A percentile compares a stretch with the other conserved stretches of the same genome.
These are phyloP conservation scores for Suillus placidus DNA, from an alignment of 768 basidiomycete genomes.

Conservation along the genomic window DNA sequence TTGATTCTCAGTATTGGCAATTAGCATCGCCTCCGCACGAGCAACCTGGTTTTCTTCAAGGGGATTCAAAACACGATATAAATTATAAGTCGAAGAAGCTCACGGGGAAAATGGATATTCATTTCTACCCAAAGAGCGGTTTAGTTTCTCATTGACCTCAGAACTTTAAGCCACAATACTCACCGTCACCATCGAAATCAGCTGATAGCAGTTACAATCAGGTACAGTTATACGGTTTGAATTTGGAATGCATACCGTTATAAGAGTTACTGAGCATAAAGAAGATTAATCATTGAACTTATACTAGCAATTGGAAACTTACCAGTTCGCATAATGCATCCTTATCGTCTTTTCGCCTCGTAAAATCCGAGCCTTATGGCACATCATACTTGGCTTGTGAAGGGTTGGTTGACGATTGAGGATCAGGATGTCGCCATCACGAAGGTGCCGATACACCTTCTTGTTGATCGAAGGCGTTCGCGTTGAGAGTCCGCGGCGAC, in stretches of 20 bases:
- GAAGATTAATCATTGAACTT: slow-evolving; percentile 19
- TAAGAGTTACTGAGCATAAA: slow-evolving; percentile 80
- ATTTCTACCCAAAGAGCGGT: slow-evolving; percentile 63
- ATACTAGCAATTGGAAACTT: slow-evolving; percentile 29
- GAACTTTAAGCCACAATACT: slow-evolving; percentile 23
- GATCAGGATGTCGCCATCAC: slow-evolving; percentile 93
- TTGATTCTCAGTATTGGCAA: slow-evolving; percentile 98
- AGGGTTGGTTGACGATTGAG: slow-evolving; percentile 97
- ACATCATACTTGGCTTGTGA: slow-evolving; percentile 99
- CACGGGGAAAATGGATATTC: slow-evolving; percentile 99
- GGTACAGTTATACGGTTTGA: slow-evolving; percentile 13
- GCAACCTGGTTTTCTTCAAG: slow-evolving; percentile 88
- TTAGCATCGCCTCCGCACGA: slow-evolving; percentile 89
- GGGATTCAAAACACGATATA: slow-evolving; percentile 5
- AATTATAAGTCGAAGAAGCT: slow-evolving; percentile 33
- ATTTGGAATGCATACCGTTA: slow-evolving; percentile 62
- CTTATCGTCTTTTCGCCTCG: slow-evolving; percentile 98
- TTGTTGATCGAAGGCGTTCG: slow-evolving; percentile 85
- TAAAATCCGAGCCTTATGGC: slow-evolving; percentile 88
- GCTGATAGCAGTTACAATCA: slow-evolving; percentile 43
- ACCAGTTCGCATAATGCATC: slow-evolving; percentile 99
- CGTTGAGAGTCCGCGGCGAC: slow-evolving; percentile 65
- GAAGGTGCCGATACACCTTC: slow-evolving; percentile 95
- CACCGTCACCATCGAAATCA: slow-evolving; percentile 93
- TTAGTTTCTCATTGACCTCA: slow-evolving; percentile 10